Base-by-base conservation (phyloP, 768 basidiomycete species). In the Lactarius hatsudake region DNA sequence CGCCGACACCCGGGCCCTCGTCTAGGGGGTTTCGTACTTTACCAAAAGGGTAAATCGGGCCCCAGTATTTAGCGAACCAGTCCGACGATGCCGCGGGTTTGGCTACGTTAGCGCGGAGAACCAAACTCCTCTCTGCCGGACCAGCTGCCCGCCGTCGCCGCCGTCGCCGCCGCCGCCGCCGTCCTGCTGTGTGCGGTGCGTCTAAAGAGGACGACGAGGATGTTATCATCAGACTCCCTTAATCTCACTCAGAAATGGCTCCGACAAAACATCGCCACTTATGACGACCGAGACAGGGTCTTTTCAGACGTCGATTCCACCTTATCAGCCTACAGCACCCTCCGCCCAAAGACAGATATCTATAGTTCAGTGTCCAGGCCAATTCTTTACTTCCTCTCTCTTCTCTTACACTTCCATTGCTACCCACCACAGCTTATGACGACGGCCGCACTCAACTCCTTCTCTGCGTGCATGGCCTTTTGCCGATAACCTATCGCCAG, bases 391-490 rank as follows among this genome's bases (percentile, higher is more conserved):
- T 66, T 53, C 69, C 45, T 28, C 59, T n/a, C n/a, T n/a, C n/a
- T n/a, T n/a, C n/a, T 59, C 63, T 73, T 67, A 53, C 72, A 64
- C 67, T 53, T 40, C 67, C 58, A 69, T 62, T 51, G 9, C 34
- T 32, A 60, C 57, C 63, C 43, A 72, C 59, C 64, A 15, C 74
- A 97, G 94, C 91, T 0, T 95, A 92, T 79, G 94, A 99, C 76
- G 94, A 97, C 71, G 97, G 97, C 57, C 87, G 96, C 43, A 89
- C 93, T 0, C 94, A 96, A 73, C 83, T 98, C 20, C 84, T 99
- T 32, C 87, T 98, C 64, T 94, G 93, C 70, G 72, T 96, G 3
- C 92, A 97, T 74, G 97, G 97, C 12, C 85, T 98, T 5, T 81
- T 99, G 1, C 95, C 94, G 5, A 97, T 99, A 71, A 77, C 84